Percentiles rank a stretch among this genome's conserved stretches.
Evolutionary conservation across 2,329 filamentous ascomycete species (phyloP).

Genomic region (Aspergillus phoenicis): DNA sequence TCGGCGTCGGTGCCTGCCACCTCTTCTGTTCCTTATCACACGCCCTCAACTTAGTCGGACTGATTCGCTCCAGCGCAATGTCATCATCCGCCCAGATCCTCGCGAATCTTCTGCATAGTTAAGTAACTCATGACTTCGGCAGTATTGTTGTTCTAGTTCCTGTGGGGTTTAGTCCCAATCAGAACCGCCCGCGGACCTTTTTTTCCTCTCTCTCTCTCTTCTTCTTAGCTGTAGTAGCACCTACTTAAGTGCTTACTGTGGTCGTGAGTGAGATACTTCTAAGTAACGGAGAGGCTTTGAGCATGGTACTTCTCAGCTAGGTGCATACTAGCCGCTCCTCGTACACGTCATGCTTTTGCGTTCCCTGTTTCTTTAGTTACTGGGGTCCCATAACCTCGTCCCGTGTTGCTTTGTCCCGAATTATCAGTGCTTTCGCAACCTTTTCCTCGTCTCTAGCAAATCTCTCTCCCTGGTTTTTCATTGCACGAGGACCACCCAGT

Average conservation of each 20-base stretch:
- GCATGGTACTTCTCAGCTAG: background rate
- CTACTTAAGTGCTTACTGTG: too few relatives aligned
- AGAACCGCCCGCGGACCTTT: background rate
- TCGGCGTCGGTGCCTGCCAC: background rate
- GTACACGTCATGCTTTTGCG: slow-evolving; percentile 12
- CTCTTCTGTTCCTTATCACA: background rate
- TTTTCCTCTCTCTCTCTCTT: background rate
- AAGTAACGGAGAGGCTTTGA: too few relatives aligned
- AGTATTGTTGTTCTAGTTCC: background rate
- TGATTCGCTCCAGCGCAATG: background rate
- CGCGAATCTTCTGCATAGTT: background rate
- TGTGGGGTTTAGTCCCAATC: background rate
- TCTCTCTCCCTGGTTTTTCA: background rate
- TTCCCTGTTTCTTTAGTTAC: slow-evolving; percentile 11
- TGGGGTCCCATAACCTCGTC: background rate
- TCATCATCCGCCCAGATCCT: background rate
- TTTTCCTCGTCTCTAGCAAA: background rate
- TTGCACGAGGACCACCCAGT: background rate
- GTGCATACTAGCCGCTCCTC: background rate
- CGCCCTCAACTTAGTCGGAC: background rate
- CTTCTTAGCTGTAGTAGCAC: background rate
- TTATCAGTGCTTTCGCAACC: background rate
- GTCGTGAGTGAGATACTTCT: too few relatives aligned
- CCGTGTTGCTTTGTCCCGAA: slow-evolving; percentile 1
- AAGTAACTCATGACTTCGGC: too few relatives aligned